Percentiles rank a stretch among this genome's conserved stretches.
Evolutionary conservation across 2,329 filamentous ascomycete genomes (phyloP).

Genomic region (Blastomyces gilchristii): DNA sequence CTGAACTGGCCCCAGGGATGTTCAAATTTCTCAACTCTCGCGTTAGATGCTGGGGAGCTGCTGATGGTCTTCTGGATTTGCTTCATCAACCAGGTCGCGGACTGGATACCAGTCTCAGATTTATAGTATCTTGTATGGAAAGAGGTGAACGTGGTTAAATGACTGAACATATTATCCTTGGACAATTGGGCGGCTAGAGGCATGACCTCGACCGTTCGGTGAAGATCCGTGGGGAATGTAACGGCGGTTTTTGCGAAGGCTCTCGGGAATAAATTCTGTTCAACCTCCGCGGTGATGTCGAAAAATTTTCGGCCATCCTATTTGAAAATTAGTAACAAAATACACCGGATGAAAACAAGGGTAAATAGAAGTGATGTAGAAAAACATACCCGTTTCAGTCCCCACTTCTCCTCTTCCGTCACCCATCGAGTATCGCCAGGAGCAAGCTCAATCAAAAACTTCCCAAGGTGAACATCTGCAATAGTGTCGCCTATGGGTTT

Average conservation of each 20-base stretch:
- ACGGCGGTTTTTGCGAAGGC: slow-evolving; percentile 34
- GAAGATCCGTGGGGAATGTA: slow-evolving; percentile 56
- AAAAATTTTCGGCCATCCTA: slow-evolving; percentile 83
- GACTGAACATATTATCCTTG: slow-evolving; percentile 63
- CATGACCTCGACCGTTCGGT: slow-evolving; percentile 55
- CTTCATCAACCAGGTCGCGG: slow-evolving; percentile 73
- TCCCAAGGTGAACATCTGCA: slow-evolving; percentile 35
- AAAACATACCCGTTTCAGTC: slow-evolving; percentile 61
- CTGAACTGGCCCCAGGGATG: slow-evolving; percentile 85
- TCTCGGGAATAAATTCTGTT: slow-evolving; percentile 50
- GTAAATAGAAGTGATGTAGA: neutral
- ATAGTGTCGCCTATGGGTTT: slow-evolving; percentile 18
- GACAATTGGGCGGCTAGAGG: slow-evolving; percentile 59
- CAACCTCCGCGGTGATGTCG: slow-evolving; percentile 67
- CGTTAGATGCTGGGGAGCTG: slow-evolving; percentile 59
- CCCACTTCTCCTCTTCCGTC: slow-evolving; percentile 92
- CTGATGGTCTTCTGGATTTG: slow-evolving; percentile 64
- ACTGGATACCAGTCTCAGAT: slow-evolving; percentile 60
- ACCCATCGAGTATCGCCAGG: slow-evolving; percentile 78
- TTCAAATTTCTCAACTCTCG: slow-evolving; percentile 60
- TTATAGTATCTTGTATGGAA: slow-evolving; percentile 51
- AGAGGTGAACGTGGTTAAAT: slow-evolving; percentile 60
- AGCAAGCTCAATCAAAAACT: slow-evolving; percentile 71
- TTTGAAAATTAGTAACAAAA: neutral
- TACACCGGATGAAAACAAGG: neutral